Evolutionary conservation across 352 stramenopile genomes (phyloP).

Genomic region (Phytophthora europaea): DNA sequence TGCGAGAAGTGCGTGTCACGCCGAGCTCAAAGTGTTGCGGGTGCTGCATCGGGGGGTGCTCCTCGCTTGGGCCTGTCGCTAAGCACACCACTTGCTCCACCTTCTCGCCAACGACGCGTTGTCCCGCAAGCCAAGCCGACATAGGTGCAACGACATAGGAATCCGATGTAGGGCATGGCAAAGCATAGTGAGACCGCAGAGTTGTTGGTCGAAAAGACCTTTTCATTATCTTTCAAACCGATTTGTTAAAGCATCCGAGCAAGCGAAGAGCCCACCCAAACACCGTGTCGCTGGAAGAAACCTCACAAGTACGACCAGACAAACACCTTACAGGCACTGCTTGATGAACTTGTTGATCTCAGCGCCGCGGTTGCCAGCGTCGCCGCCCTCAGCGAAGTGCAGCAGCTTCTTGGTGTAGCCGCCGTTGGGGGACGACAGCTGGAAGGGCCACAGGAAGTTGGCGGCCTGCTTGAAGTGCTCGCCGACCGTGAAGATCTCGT

Average conservation of each 20-base stretch:
- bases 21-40: conserved; percentile 51
- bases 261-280: conserved; percentile 13
- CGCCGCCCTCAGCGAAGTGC: conserved; percentile 95
- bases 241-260: conserved; percentile 50
- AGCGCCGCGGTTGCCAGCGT: conserved; percentile 93
- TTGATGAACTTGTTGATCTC: conserved; percentile 97
- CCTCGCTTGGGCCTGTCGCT: conserved; percentile 36
- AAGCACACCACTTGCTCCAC: conserved; percentile 56
- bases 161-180: too few species aligned
- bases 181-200: conserved; percentile 5
- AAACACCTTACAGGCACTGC: conserved; percentile 91
- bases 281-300: conserved; percentile 26
- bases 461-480: conserved; percentile 99
- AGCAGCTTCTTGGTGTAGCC: conserved; percentile 96
- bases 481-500: conserved; percentile 99
- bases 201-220: conserved; percentile 37
- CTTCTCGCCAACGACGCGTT: conserved; percentile 52
- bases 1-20: conserved; percentile 81
- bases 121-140: conserved; percentile 42
- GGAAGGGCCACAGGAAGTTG: conserved; percentile 99
- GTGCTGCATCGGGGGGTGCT: conserved; percentile 10
- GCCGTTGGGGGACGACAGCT: conserved; percentile 97
- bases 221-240: conserved; percentile 69
- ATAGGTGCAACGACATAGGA: neutral
- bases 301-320: conserved; percentile 14